phyloP scores from a whole-genome alignment of 1,139 yeast species.

The Candida pseudoviswanathii region DNA sequence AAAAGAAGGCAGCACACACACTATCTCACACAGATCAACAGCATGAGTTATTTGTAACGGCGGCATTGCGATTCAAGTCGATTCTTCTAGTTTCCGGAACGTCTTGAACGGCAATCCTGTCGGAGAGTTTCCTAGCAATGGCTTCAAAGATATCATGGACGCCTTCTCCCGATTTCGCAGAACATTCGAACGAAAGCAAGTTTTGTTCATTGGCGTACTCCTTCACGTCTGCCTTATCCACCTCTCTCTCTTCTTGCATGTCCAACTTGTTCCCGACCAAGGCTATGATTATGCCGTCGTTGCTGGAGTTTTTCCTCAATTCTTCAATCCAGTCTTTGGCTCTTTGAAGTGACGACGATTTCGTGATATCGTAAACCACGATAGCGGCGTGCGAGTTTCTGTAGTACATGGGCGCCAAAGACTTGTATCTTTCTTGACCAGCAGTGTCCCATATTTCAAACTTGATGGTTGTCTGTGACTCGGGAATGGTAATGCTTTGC shows the following conservation, averaged over 20 bases:
- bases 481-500: slow-evolving; percentile 64
- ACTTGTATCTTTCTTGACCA: slow-evolving; percentile 51
- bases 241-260: slow-evolving; percentile 56
- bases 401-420: slow-evolving; percentile 52
- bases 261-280: slow-evolving; percentile 89
- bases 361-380: slow-evolving; percentile 39
- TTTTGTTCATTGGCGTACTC: slow-evolving; percentile 36
- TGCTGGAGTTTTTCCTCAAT: slow-evolving; percentile 82
- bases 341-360: slow-evolving; percentile 61
- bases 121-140: slow-evolving; percentile 40
- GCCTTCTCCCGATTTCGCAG: slow-evolving; percentile 51
- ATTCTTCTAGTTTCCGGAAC: slow-evolving; percentile 31
- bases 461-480: slow-evolving; percentile 39
- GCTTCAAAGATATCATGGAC: slow-evolving; percentile 45
- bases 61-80: slow-evolving; percentile 35
- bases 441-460: slow-evolving; percentile 56
- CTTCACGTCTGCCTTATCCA: slow-evolving; percentile 36
- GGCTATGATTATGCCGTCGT: slow-evolving; percentile 73
- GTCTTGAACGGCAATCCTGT: slow-evolving; percentile 38
- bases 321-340: slow-evolving; percentile 98
- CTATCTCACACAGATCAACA: no score
- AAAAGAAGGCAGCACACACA: no score
- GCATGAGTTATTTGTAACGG: slow-evolving; percentile 27
- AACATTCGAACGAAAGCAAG: slow-evolving; percentile 38
- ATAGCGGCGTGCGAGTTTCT: slow-evolving; percentile 46